phyloP scores from a whole-genome alignment of 2,329 filamentous ascomycete genomes.

The Clarireedia paspali region DNA sequence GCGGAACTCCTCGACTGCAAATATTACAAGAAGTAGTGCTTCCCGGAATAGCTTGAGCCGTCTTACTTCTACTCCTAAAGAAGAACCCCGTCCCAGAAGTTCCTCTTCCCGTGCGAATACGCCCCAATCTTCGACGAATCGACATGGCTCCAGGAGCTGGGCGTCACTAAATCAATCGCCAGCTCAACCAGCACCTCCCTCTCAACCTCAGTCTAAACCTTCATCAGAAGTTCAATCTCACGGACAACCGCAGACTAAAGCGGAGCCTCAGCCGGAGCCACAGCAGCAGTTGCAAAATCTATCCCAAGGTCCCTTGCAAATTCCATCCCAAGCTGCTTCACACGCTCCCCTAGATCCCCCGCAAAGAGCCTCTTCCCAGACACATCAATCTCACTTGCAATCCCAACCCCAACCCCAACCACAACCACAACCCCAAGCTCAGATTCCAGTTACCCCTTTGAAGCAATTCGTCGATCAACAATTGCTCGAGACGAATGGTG shows the following conservation, averaged over 20 bases:
- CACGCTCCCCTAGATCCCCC: not conserved
- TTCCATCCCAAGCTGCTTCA: not conserved
- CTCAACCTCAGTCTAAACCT: not conserved
- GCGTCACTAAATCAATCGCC: constrained; percentile 8
- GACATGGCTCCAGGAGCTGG: constrained; percentile 5
- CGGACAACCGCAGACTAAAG: not conserved
- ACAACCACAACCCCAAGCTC: not conserved
- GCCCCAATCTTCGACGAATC: constrained; percentile 3
- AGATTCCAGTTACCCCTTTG: not conserved
- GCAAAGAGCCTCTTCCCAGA: not conserved
- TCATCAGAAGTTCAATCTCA: not conserved
- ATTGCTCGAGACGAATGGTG: constrained; percentile 1
- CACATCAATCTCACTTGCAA: not conserved
- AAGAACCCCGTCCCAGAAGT: not conserved
- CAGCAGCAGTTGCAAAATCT: not conserved
- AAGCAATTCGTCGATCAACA: constrained; percentile 3
- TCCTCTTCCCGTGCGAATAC: not conserved
- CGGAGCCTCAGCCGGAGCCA: not conserved
- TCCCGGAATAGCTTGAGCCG: not conserved
- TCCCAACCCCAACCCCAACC: not conserved
- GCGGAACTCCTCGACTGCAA: constrained; percentile 5
- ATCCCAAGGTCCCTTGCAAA: not conserved
- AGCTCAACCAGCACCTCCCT: not conserved
- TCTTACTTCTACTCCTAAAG: not conserved
- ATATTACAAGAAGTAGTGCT: constrained; percentile 1